Conservation (phyloP, 169 alveolate species). For the Eimeria sp. region DNA sequence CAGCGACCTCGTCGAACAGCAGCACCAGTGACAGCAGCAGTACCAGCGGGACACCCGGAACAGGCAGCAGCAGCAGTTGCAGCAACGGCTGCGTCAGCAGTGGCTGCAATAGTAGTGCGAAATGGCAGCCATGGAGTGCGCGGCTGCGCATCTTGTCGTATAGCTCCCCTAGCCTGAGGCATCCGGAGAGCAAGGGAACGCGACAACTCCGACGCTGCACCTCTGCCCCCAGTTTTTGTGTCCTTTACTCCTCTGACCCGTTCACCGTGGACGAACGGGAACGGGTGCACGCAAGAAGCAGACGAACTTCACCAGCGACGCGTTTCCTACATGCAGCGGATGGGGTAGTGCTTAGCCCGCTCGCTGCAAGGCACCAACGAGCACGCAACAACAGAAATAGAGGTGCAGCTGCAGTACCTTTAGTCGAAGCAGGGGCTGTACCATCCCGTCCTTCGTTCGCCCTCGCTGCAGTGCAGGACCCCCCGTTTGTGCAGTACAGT, state of each 20-base stretch:
- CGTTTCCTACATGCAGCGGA: neutral
- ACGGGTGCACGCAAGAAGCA: neutral
- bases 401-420: neutral
- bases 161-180: neutral
- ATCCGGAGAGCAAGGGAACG: neutral
- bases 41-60: slow-evolving; percentile 39
- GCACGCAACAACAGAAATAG: neutral
- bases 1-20: slow-evolving; percentile 9
- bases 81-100: slow-evolving; percentile 33
- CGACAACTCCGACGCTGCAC: slow-evolving; percentile 18
- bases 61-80: slow-evolving; percentile 59
- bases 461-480: neutral
- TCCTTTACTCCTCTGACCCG: neutral
- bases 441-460: neutral
- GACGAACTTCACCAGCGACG: neutral
- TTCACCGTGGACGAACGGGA: neutral
- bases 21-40: slow-evolving; percentile 54
- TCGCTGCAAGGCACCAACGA: neutral
- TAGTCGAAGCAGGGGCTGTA: neutral
- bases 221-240: slow-evolving; percentile 34
- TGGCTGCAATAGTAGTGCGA: slow-evolving; percentile 3
- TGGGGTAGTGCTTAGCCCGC: neutral
- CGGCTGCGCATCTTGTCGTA: neutral
- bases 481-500: neutral
- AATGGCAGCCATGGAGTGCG: neutral